Percentiles rank a stretch among this genome's conserved stretches.
These are phyloP conservation scores for Emmonsiellopsis sp. DNA, from an alignment of 2,329 filamentous ascomycete genomes.

Conservation along the genomic window DNA sequence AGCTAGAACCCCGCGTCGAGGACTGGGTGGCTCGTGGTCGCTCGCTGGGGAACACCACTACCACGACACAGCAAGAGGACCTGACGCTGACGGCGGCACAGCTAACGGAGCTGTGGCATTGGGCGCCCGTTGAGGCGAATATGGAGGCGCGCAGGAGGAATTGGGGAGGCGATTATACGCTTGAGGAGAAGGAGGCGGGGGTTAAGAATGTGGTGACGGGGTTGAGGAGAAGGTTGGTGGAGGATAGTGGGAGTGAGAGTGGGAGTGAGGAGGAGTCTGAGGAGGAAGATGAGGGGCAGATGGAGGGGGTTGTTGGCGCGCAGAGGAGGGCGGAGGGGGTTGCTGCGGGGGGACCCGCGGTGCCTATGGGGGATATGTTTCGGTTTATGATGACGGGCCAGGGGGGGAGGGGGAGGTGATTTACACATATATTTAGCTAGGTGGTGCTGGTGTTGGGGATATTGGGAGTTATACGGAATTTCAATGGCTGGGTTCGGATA, in stretches of 20 bases:
- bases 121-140: conserved; percentile 43
- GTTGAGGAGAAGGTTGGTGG: conserved; percentile 50
- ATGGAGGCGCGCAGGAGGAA: conserved; percentile 38
- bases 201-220: conserved; percentile 65
- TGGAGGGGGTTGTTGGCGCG: conserved; percentile 32
- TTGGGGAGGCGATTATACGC: conserved; percentile 59
- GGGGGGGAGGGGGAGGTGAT: conserved; percentile 19
- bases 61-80: conserved; percentile 1
- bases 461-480: background rate
- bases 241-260: conserved; percentile 39
- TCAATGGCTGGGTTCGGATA: no score
- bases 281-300: conserved; percentile 32
- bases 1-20: conserved; percentile 69
- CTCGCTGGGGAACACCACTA: conserved; percentile 26
- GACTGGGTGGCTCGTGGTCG: conserved; percentile 60
- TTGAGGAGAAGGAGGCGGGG: conserved; percentile 58
- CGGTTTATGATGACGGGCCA: conserved; percentile 44
- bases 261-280: conserved; percentile 48
- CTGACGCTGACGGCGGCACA: conserved; percentile 40
- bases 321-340: conserved; percentile 23
- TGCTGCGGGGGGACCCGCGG: conserved; percentile 21
- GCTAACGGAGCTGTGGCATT: conserved; percentile 53
- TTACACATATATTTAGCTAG: background rate
- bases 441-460: background rate
- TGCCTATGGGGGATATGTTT: conserved; percentile 40